A percentile compares a stretch with the other conserved stretches of the same genome.
Conservation (phyloP, 495 filamentous ascomycete species). For the Rhypophila decipiens region DNA sequence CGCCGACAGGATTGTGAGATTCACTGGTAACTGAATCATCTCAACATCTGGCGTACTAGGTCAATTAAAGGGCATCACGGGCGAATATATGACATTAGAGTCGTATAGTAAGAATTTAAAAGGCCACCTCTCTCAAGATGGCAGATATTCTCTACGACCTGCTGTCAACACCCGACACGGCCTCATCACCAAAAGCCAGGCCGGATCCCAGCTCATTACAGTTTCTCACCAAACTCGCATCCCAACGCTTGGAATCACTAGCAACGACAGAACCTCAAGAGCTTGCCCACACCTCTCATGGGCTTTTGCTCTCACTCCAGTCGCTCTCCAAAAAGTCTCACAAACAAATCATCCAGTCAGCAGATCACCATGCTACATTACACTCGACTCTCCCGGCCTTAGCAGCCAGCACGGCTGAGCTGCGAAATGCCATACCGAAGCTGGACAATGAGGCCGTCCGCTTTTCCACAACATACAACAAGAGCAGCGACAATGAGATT, state of each 20-base stretch:
- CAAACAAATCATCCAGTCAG: constrained; percentile 74
- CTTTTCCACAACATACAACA: constrained; percentile 81
- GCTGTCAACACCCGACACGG: constrained; percentile 12
- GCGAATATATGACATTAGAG: no score
- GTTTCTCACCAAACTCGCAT: constrained; percentile 76
- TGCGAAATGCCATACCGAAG: constrained; percentile 66
- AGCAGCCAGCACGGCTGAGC: constrained; percentile 52
- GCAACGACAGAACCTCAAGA: constrained; percentile 70
- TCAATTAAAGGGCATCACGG: no score
- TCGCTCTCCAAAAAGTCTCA: constrained; percentile 88
- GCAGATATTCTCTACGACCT: constrained; percentile 30
- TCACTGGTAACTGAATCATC: no score
- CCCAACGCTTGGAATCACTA: constrained; percentile 68
- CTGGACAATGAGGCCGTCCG: constrained; percentile 71
- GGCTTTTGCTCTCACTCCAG: constrained; percentile 79
- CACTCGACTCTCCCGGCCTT: constrained; percentile 61
- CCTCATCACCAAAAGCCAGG: constrained; percentile 3
- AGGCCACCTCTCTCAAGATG: constrained; percentile 22
- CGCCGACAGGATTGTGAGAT: no score
- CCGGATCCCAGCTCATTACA: constrained; percentile 68
- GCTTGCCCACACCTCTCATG: constrained; percentile 72
- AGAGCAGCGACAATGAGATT: constrained; percentile 59
- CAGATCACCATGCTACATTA: constrained; percentile 68
- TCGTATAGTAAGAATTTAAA: no score
- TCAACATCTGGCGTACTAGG: no score